Conservation (phyloP, 2,329 filamentous ascomycete species). For the Hymenoscyphus albidus region DNA sequence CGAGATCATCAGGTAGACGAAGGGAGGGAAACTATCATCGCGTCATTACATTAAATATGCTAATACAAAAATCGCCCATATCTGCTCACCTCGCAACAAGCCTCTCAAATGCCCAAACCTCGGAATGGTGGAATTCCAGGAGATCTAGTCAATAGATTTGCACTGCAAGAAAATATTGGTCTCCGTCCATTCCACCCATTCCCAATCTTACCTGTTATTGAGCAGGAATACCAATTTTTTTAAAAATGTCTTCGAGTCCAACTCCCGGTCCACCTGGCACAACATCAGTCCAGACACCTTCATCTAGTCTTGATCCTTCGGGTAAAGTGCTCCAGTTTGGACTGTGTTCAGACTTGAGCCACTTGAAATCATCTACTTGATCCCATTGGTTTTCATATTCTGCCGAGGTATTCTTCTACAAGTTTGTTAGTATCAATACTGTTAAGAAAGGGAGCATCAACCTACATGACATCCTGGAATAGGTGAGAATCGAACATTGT, state of each 20-base stretch:
- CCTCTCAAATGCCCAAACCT: not conserved
- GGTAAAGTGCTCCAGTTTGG: constrained; percentile 80
- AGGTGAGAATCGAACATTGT: constrained; percentile 71
- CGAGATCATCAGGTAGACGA: not conserved
- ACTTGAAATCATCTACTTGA: constrained; percentile 95
- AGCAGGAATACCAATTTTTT: constrained; percentile 40
- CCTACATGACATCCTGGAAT: constrained; percentile 68
- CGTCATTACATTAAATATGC: not conserved
- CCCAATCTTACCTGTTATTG: constrained; percentile 2
- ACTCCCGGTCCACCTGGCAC: constrained; percentile 61
- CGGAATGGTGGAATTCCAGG: not conserved
- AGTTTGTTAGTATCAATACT: constrained; percentile 12
- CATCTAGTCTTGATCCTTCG: constrained; percentile 53
- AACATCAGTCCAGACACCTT: constrained; percentile 64
- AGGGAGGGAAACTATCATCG: not conserved
- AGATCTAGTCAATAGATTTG: not conserved
- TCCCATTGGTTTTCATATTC: constrained; percentile 68
- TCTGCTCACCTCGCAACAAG: not conserved
- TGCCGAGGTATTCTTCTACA: constrained; percentile 27
- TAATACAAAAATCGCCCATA: not conserved
- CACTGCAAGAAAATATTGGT: not conserved
- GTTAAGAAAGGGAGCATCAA: constrained; percentile 18
- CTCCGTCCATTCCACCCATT: not conserved
- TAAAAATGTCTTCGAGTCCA: constrained; percentile 63
- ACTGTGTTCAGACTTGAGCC: constrained; percentile 80